Conservation (phyloP, 2,329 filamentous ascomycete species). For the Arthrobotrys entomopaga region DNA sequence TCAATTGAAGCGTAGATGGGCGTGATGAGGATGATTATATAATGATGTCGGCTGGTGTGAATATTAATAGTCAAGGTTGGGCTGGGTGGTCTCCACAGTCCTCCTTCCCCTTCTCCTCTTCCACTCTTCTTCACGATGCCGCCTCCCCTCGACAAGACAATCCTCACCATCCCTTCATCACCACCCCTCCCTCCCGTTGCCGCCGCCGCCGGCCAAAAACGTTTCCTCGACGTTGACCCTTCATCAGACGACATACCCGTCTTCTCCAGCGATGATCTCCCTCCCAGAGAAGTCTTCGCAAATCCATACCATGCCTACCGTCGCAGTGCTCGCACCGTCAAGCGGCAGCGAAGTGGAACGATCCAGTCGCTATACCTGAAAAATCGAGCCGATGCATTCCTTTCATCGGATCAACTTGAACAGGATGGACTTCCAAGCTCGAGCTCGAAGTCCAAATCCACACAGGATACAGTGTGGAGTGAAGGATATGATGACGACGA, state of each 20-base stretch:
- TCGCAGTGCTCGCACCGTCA: conserved; percentile 23
- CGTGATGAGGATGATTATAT: too few species aligned
- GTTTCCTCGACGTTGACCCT: conserved; percentile 35
- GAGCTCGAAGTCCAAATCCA: conserved; percentile 7
- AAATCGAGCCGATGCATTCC: not conserved
- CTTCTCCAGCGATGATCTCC: conserved; percentile 49
- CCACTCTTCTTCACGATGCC: conserved; percentile 10
- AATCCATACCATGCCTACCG: conserved; percentile 37
- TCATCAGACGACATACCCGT: conserved; percentile 48
- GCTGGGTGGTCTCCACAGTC: not conserved
- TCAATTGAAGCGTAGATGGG: not conserved
- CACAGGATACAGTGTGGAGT: not conserved
- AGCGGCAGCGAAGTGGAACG: conserved; percentile 16
- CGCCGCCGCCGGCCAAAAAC: conserved; percentile 34
- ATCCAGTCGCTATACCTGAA: conserved; percentile 17
- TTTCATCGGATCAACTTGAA: conserved; percentile 27
- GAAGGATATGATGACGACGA: not conserved
- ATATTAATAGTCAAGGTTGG: too few species aligned
- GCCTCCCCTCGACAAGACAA: conserved; percentile 1
- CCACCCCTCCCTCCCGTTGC: conserved; percentile 19
- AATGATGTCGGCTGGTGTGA: too few species aligned
- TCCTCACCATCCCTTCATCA: conserved; percentile 19
- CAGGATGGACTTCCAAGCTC: conserved; percentile 19
- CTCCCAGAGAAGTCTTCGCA: conserved; percentile 33
- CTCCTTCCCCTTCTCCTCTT: conserved; percentile 1